Conservation (phyloP, 805 yeast species). For the Brettanomyces sp. region DNA sequence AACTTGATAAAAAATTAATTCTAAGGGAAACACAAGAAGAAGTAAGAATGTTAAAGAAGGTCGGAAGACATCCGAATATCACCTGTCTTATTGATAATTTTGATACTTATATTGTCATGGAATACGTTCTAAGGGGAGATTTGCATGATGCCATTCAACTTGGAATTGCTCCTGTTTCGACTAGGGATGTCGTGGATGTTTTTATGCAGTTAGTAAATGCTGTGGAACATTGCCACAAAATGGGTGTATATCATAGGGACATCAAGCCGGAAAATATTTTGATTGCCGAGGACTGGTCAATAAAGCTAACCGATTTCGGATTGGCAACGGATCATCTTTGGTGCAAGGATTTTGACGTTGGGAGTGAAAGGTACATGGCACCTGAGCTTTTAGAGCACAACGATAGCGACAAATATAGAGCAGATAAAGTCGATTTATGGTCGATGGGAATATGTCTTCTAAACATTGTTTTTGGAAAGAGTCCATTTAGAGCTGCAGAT, state of each 20-base stretch:
- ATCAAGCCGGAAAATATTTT: constrained; percentile 50
- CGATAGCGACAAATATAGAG: constrained; percentile 53
- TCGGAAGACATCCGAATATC: constrained; percentile 46
- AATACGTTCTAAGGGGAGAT: constrained; percentile 83
- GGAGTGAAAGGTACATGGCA: constrained; percentile 90
- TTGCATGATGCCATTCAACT: constrained; percentile 68
- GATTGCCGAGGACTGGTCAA: constrained; percentile 45
- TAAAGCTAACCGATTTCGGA: constrained; percentile 52
- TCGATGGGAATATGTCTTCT: constrained; percentile 76
- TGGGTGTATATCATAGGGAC: constrained; percentile 45
- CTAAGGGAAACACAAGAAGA: constrained; percentile 58
- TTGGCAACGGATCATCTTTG: constrained; percentile 42
- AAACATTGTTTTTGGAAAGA: constrained; percentile 79
- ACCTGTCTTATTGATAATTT: constrained; percentile 38
- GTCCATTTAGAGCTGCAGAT: constrained; percentile 78
- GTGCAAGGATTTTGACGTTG: constrained; percentile 74
- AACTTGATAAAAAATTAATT: constrained; percentile 25
- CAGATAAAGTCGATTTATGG: constrained; percentile 83
- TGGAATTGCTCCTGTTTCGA: constrained; percentile 51
- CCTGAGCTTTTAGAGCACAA: constrained; percentile 72
- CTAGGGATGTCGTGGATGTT: constrained; percentile 47
- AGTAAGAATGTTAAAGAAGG: constrained; percentile 51
- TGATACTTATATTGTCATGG: constrained; percentile 51
- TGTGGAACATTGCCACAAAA: constrained; percentile 39
- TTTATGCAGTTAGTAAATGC: constrained; percentile 42